Percentiles rank a stretch among this genome's conserved stretches.
Conservation (phyloP, 805 yeast genomes). For the Lipomyces yamanashiensis region DNA sequence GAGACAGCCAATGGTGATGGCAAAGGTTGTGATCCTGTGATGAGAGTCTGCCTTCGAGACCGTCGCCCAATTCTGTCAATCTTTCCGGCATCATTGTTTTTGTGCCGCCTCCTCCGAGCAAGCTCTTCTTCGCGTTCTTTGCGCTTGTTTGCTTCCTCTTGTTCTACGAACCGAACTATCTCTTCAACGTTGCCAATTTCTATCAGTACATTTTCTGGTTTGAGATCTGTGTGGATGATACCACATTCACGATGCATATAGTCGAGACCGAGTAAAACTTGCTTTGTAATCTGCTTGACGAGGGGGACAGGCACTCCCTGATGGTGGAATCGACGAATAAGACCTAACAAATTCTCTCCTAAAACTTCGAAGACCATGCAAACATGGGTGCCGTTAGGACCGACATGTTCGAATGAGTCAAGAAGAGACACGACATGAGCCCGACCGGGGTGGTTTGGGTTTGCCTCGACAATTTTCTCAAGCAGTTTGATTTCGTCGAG, state of each 20-base stretch:
- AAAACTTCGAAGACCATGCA: conserved; percentile 97
- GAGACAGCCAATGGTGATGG: conserved; percentile 80
- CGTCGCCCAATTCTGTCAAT: conserved; percentile 48
- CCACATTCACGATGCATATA: conserved; percentile 75
- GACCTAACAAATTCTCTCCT: conserved; percentile 88
- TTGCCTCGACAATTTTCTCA: conserved; percentile 63
- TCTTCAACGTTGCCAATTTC: conserved; percentile 84
- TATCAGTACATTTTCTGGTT: conserved; percentile 76
- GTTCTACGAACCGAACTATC: conserved; percentile 71
- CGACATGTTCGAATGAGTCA: conserved; percentile 83
- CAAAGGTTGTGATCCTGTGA: conserved; percentile 90
- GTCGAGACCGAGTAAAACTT: conserved; percentile 72
- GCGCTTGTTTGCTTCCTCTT: conserved; percentile 54
- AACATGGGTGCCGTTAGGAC: conserved; percentile 90
- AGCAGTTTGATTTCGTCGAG: conserved; percentile 86
- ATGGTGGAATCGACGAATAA: conserved; percentile 77
- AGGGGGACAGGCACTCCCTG: conserved; percentile 76
- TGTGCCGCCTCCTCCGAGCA: conserved; percentile 26
- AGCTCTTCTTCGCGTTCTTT: conserved; percentile 49
- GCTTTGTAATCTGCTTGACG: conserved; percentile 82
- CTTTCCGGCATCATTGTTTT: conserved; percentile 14
- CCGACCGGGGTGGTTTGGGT: conserved; percentile 76
- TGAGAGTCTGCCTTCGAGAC: conserved; percentile 72
- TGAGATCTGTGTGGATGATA: conserved; percentile 72
- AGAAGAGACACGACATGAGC: conserved; percentile 76